Base-by-base conservation (phyloP, 768 basidiomycete genomes). In the Podaxis mareebaensis region DNA sequence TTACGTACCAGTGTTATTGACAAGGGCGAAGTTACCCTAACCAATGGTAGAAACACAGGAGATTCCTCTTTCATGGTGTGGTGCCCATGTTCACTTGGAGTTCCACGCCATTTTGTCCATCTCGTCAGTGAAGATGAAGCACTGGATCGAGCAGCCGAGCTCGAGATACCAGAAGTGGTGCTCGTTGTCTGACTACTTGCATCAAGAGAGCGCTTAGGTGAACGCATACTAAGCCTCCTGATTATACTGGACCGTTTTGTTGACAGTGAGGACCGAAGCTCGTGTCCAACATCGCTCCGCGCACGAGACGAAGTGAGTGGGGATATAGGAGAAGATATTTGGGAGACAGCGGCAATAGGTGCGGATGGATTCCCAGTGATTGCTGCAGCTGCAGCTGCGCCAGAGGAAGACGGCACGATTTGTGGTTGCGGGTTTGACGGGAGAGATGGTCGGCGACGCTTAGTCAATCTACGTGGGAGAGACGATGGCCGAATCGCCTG, bases 161-260 rank as follows among this genome's bases (percentile, higher is more conserved):
- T 12, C 24, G 60, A 30, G 13, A 33, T n/a, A 4, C 24, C 42
- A 12, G 42, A 36, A 20, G 20, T 7, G 6, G 13, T 54, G 15
- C 33, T 28, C 22, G 33, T 36, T 24, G 22, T 12, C 24, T 51
- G 49, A 24, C 24, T 26, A 30, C 38, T 48, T 40, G 54, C 36
- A 28, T 54, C 53, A 5, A 49, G 22, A 24, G 60, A 53, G n/a
- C 13, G 46, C 33, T 46, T 55, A 6, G 61, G 60, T 40, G 61
- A 36, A 10, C 59, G 60, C 54, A 61, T n/a, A 30, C 65, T 66
- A 36, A 66, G 53, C 39, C 44, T 59, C 40, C 61, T 46, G 61
- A 66, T 62, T 28, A 66, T 51, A 30, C 49, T 62, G 3, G 36
- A 44, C 3, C 65, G 54, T 20, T 58, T 58, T 4, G 53, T 24